Base-by-base conservation (phyloP, 192 early-diverging fungal genomes). In the Backusella tuberculispora region DNA sequence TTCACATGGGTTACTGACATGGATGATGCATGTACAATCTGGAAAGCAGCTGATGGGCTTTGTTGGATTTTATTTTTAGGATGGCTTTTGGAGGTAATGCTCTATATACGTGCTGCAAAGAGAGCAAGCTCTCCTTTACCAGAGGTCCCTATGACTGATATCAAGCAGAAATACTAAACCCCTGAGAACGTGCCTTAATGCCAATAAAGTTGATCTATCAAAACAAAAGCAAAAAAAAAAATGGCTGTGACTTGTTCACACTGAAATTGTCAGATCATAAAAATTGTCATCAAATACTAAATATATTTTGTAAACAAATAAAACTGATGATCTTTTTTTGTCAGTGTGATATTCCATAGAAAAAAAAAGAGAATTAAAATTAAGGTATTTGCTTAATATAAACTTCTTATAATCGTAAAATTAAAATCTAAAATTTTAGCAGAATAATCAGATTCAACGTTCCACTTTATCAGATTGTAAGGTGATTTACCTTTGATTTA, bases 1-100 rank as follows among this genome's bases (percentile, higher is more conserved):
- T 77, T 67, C 48, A 71, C 76, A 21, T 77, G 76, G 76, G 76
- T 77, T 15, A 48, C 64, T 3, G 45, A 7, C 17, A 77, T 77
- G 70, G 71, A 73, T 44, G 72, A 34, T 10, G 76, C 76, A 0
- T 77, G 76, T 67, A 13, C 45, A 29, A 29, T 73, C 21, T 73
- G 72, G 26, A 63, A 43, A 48, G 70, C 47, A 43, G 56, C 76
- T 29, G 63, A 70, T 53, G 71, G 21, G 4, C 17, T 77, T 21
- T 48, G 41, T 29, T 77, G 76, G 76, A 46, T 77, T 2, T 12
- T 76, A 19, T 29, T 40, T 24, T 12, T 76, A 46, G 75, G 68
- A 3, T 76, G 75, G 75, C 6, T 63, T 38, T 26, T 17, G 7
- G 8, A 48, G 40, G 17, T 66, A 4, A 14, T 50, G 26, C n/a